Conservation (phyloP, 179 eudicot genomes). For the Beta lomatogona region DNA sequence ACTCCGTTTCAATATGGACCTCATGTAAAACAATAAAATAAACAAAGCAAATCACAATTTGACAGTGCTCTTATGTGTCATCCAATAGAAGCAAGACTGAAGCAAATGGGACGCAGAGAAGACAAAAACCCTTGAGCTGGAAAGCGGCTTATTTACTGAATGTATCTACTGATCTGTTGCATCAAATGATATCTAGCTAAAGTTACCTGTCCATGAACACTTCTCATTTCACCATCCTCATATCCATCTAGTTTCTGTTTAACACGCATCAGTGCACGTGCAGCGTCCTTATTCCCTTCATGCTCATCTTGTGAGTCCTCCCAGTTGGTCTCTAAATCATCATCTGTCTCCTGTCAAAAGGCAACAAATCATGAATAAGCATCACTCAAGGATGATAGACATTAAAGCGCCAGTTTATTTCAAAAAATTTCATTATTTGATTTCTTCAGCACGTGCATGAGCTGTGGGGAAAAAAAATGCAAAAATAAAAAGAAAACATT, state of each 20-base stretch:
- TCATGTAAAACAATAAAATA: neutral
- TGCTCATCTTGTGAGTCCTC: conserved; percentile 80
- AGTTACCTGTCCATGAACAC: conserved; percentile 92
- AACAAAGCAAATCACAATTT: neutral
- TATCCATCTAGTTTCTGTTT: conserved; percentile 98
- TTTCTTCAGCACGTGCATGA: neutral
- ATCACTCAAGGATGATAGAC: neutral
- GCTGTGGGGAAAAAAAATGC: neutral
- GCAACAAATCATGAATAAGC: conserved; percentile 14
- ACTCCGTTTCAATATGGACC: neutral
- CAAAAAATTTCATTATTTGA: neutral
- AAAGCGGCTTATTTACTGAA: no score
- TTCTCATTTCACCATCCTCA: conserved; percentile 99
- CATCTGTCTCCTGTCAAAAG: conserved; percentile 63
- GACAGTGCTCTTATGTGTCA: neutral
- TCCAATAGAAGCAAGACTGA: neutral
- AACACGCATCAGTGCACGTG: conserved; percentile 96
- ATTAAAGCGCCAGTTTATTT: neutral
- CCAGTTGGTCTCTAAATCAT: conserved; percentile 73
- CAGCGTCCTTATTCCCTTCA: conserved; percentile 98
- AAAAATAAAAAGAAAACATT: neutral
- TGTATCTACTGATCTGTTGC: neutral
- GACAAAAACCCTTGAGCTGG: neutral
- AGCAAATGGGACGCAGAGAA: neutral
- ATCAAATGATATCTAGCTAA: neutral